These are phyloP conservation scores for Comarum palustre DNA, from an alignment of 306 rosid genomes.

Conservation along the genomic window DNA sequence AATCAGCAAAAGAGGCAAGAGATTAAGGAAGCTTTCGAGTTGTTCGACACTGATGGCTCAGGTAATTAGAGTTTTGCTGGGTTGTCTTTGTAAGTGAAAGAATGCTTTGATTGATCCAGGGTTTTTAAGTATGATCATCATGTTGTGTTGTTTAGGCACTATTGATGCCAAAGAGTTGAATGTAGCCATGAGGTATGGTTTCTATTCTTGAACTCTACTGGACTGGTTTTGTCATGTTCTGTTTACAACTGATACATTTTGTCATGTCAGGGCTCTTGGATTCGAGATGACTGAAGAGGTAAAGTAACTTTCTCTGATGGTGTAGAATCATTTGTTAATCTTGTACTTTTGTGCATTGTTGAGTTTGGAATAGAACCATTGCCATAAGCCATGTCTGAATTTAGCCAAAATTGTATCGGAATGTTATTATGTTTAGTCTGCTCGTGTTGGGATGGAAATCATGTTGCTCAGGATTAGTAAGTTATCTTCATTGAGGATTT, in stretches of 20 bases:
- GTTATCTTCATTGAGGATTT: neutral
- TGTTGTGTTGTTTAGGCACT: conserved; percentile 49
- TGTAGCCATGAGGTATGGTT: conserved; percentile 88
- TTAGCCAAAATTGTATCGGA: neutral
- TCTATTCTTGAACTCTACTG: neutral
- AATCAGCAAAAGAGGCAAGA: conserved; percentile 71
- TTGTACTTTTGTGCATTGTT: neutral
- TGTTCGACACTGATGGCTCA: conserved; percentile 92
- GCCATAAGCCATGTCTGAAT: neutral
- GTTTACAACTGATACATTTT: conserved; percentile 17
- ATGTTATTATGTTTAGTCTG: neutral
- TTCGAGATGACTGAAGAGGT: conserved; percentile 99
- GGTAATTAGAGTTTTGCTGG: conserved; percentile 38
- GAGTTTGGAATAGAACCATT: conserved; percentile 8
- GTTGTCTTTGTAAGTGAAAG: neutral
- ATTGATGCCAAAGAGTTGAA: conserved; percentile 94
- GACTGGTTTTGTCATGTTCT: neutral
- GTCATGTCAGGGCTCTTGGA: conserved; percentile 88
- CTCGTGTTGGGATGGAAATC: too few species aligned
- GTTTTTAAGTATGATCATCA: conserved; percentile 21
- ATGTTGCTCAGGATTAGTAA: neutral
- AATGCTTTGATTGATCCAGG: neutral
- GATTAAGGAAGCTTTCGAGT: conserved; percentile 87
- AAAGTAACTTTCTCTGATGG: conserved; percentile 17
- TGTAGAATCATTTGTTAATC: neutral